Percentiles rank a stretch among this genome's conserved stretches.
Evolutionary conservation across 2,329 filamentous ascomycete species (phyloP).

Genomic region (Neocucurbitaria cava): DNA sequence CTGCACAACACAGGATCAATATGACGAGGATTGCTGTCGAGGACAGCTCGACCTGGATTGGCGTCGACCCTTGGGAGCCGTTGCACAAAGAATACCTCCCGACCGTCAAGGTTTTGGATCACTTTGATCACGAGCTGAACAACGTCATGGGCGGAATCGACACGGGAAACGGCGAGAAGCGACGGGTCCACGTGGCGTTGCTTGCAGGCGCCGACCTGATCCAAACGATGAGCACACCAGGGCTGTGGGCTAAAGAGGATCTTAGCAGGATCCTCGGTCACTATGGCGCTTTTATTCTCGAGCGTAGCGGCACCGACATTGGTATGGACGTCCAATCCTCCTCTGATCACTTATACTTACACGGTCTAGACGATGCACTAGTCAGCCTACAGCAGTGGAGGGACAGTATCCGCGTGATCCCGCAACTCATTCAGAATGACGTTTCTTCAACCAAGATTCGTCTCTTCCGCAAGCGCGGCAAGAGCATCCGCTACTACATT

Average conservation of each 20-base stretch:
- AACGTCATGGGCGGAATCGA: slow-evolving; percentile 76
- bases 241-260: slow-evolving; percentile 83
- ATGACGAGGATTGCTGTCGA: slow-evolving; percentile 88
- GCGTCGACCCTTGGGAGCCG: slow-evolving; percentile 68
- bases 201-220: slow-evolving; percentile 72
- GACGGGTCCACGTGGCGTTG: slow-evolving; percentile 76
- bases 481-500: slow-evolving; percentile 53
- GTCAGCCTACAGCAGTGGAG: slow-evolving; percentile 82
- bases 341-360: slow-evolving; percentile 14
- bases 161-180: slow-evolving; percentile 69
- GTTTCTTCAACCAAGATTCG: slow-evolving; percentile 84
- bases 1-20: slow-evolving; percentile 74
- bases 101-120: slow-evolving; percentile 87
- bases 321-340: slow-evolving; percentile 24
- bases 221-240: slow-evolving; percentile 60
- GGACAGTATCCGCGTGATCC: slow-evolving; percentile 86
- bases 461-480: slow-evolving; percentile 63
- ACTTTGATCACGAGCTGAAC: slow-evolving; percentile 92
- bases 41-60: slow-evolving; percentile 60
- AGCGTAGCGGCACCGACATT: slow-evolving; percentile 86
- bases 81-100: slow-evolving; percentile 83
- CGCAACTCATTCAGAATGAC: slow-evolving; percentile 86
- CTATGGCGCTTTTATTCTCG: slow-evolving; percentile 85
- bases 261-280: slow-evolving; percentile 85
- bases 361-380: slow-evolving; percentile 73